Conservation (phyloP, 2,329 filamentous ascomycete species). For the Diaporthe longicolla region DNA sequence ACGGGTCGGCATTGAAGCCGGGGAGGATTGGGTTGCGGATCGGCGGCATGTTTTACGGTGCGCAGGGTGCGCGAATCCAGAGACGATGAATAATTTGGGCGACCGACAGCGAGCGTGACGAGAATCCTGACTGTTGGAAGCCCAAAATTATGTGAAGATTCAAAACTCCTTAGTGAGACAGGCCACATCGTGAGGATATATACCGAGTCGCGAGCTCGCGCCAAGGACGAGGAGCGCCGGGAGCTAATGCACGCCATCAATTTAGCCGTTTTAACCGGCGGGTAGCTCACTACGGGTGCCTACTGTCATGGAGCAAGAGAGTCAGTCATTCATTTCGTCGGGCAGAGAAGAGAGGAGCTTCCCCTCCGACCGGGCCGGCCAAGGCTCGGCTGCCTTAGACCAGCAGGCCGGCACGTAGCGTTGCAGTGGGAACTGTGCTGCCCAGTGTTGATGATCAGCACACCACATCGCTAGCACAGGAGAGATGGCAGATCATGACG, state of each 20-base stretch:
- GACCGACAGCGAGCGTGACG: background rate
- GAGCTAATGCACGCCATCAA: conserved; percentile 31
- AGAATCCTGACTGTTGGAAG: too few species aligned
- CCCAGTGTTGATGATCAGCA: conserved; percentile 16
- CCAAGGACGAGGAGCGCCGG: conserved; percentile 24
- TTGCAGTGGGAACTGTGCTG: background rate
- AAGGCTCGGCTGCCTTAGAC: background rate
- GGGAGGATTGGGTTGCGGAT: conserved; percentile 69
- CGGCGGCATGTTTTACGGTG: conserved; percentile 57
- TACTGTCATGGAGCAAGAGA: background rate
- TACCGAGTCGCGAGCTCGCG: conserved; percentile 8
- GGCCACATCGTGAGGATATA: conserved; percentile 24
- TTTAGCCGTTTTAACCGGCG: conserved; percentile 38
- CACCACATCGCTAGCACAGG: background rate
- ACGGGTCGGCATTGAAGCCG: conserved; percentile 70
- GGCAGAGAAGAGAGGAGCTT: background rate
- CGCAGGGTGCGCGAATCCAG: background rate
- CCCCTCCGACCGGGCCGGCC: background rate
- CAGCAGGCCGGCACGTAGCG: background rate
- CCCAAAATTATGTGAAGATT: background rate
- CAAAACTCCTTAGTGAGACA: background rate
- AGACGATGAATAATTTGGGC: too few species aligned
- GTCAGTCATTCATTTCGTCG: background rate
- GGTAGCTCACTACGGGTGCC: conserved; percentile 1
- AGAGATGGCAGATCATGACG: conserved; percentile 11